These are phyloP conservation scores for Plasmodium gonderi DNA, from an alignment of 169 alveolate species.

Conservation along the genomic window DNA sequence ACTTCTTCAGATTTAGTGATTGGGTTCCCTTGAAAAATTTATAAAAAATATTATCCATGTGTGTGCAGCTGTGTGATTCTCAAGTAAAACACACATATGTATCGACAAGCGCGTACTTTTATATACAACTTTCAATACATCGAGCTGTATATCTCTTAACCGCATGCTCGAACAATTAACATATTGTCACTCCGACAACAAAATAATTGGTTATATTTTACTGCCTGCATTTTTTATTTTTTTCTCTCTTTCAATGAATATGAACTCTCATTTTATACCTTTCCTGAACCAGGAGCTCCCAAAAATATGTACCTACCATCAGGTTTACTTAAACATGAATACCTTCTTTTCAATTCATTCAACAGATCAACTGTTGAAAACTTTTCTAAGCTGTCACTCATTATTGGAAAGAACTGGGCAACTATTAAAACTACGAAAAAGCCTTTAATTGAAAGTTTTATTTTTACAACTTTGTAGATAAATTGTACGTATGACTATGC, in stretches of 20 bases:
- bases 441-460: constrained; percentile 14
- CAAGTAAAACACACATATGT: not conserved
- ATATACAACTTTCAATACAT: not conserved
- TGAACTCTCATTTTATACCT: too few species aligned
- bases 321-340: constrained; percentile 83
- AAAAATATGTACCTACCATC: constrained; percentile 81
- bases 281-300: constrained; percentile 89
- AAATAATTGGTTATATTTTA: not conserved
- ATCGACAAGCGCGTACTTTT: not conserved
- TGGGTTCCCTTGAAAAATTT: constrained; percentile 80
- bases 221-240: not conserved
- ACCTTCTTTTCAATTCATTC: constrained; percentile 81
- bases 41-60: not conserved
- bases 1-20: constrained; percentile 75
- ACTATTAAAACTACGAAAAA: constrained; percentile 28
- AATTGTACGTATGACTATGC: not conserved
- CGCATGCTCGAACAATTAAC: not conserved
- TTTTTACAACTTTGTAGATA: not conserved
- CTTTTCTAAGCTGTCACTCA: constrained; percentile 74
- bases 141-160: not conserved
- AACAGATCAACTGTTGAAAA: constrained; percentile 80
- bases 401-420: not conserved
- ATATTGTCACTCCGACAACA: not conserved
- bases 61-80: not conserved
- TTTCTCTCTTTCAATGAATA: not conserved